Percentiles rank a stretch among this genome's conserved stretches.
Conservation (phyloP, 371 early-diverging fungal species). For the Cladochytrium tenue region DNA sequence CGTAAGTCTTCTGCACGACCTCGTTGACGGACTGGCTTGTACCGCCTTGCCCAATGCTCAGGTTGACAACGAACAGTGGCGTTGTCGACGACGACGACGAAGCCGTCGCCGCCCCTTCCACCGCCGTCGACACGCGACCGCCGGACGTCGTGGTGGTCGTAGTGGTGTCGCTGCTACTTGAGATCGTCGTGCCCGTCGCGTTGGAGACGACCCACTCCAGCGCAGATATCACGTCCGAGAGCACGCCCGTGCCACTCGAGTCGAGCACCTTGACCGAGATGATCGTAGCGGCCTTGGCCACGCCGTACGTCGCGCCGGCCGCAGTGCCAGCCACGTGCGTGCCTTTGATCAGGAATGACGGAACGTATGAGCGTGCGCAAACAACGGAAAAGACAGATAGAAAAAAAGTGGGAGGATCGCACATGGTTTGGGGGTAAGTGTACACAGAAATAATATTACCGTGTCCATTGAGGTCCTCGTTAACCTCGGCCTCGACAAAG, state of each 20-base stretch:
- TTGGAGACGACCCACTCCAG: slow-evolving; percentile 23
- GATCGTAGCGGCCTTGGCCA: slow-evolving; percentile 67
- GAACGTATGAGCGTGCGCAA: too few relatives aligned
- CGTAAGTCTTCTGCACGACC: slow-evolving; percentile 42
- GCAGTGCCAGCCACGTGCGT: slow-evolving; percentile 80
- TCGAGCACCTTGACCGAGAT: slow-evolving; percentile 70
- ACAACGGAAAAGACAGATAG: too few relatives aligned
- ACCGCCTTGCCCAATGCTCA: slow-evolving; percentile 39
- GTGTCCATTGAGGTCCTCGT: background rate
- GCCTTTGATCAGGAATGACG: too few relatives aligned
- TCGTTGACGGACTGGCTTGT: slow-evolving; percentile 52
- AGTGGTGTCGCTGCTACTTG: too few relatives aligned
- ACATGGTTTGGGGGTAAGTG: too few relatives aligned
- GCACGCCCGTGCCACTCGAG: slow-evolving; percentile 29
- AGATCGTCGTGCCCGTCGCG: too few relatives aligned
- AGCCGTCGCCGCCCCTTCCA: too few relatives aligned
- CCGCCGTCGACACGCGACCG: background rate
- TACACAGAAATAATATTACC: background rate
- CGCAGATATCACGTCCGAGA: slow-evolving; percentile 18
- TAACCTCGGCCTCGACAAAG: background rate
- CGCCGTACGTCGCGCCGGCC: slow-evolving; percentile 55
- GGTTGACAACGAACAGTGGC: slow-evolving; percentile 29
- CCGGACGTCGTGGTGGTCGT: background rate
- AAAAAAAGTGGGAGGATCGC: too few relatives aligned
- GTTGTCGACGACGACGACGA: slow-evolving; percentile 3